Evolutionary conservation across 202 grass and related monocot species (phyloP).

Genomic region (Schoenoplectus tabernaemontani): DNA sequence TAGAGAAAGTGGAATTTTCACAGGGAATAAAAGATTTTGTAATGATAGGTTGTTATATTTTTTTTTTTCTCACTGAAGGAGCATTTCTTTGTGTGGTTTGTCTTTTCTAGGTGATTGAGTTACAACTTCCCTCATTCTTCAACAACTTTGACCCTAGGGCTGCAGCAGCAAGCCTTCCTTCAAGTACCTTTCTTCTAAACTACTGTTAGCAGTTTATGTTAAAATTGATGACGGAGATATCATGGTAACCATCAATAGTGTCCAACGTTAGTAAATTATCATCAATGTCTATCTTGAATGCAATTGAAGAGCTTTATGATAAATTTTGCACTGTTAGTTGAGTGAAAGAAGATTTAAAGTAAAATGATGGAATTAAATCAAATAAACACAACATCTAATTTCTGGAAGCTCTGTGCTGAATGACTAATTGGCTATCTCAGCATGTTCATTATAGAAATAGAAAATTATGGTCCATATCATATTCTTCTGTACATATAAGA

Average conservation of each 20-base stretch:
- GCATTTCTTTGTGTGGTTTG: not conserved
- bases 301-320: too few relatives aligned
- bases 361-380: not conserved
- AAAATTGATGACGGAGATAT: not conserved
- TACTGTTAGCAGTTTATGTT: not conserved
- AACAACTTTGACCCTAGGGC: conserved; percentile 71
- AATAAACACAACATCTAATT: not conserved
- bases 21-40: not conserved
- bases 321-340: not conserved
- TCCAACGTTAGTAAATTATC: too few relatives aligned
- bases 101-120: conserved; percentile 57
- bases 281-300: too few relatives aligned
- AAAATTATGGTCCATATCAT: conserved; percentile 12
- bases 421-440: not conserved
- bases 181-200: conserved; percentile 37
- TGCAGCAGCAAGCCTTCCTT: conserved; percentile 81
- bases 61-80: not conserved
- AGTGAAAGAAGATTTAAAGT: not conserved
- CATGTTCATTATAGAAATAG: not conserved
- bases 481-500: not conserved
- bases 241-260: too few relatives aligned
- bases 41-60: not conserved
- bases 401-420: not conserved
- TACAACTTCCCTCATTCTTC: conserved; percentile 97
- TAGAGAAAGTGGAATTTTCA: not conserved